Percentiles rank a stretch among this genome's conserved stretches.
Evolutionary conservation across 768 basidiomycete genomes (phyloP).

Genomic region (Collybia sordida): DNA sequence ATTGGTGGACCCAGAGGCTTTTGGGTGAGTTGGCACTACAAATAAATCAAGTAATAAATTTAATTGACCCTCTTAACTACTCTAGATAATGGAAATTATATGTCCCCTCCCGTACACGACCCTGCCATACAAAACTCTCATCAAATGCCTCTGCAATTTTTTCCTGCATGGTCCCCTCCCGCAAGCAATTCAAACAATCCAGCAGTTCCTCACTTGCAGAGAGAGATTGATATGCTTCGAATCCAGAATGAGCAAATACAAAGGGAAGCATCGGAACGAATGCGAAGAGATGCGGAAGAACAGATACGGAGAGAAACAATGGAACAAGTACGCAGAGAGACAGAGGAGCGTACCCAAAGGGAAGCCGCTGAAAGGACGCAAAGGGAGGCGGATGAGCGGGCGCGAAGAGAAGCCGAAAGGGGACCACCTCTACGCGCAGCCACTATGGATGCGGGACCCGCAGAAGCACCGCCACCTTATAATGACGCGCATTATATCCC

Average conservation of each 20-base stretch:
- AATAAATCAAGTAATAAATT: too few species aligned
- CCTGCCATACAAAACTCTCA: too few species aligned
- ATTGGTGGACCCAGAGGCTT: neutral
- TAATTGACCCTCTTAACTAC: too few species aligned
- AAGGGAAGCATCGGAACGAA: too few species aligned
- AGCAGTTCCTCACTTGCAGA: neutral
- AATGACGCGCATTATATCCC: constrained; percentile 1
- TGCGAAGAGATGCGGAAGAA: too few species aligned
- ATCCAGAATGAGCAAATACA: neutral
- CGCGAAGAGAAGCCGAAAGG: neutral
- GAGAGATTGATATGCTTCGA: neutral
- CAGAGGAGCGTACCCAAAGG: too few species aligned
- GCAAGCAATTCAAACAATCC: neutral
- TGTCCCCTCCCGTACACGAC: too few species aligned
- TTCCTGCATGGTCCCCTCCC: too few species aligned
- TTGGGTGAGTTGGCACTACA: neutral
- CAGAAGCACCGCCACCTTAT: constrained; percentile 6
- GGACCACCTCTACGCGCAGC: too few species aligned
- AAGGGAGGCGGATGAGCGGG: neutral
- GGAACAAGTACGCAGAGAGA: too few species aligned
- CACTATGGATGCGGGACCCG: constrained; percentile 1
- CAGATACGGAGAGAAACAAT: too few species aligned
- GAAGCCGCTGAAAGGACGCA: neutral
- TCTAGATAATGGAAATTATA: too few species aligned
- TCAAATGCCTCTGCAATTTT: neutral